phyloP scores from a whole-genome alignment of 371 early-diverging fungal genomes.

The Saksenaea oblongispora region DNA sequence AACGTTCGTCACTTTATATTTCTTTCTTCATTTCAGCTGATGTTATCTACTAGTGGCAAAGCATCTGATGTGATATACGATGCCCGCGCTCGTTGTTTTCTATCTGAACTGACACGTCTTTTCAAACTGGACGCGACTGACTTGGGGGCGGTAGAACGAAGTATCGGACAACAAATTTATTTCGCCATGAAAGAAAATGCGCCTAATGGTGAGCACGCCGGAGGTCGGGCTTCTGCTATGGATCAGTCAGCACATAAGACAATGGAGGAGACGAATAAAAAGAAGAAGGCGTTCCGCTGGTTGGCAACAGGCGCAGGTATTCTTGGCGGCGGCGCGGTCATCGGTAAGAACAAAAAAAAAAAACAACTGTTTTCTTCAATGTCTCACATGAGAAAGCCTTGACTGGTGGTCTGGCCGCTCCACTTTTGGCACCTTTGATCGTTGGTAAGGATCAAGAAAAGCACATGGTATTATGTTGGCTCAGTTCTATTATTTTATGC shows the following conservation, averaged over 20 bases:
- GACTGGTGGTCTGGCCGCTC: conserved; percentile 72
- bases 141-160: conserved; percentile 38
- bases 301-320: conserved; percentile 62
- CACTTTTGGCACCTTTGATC: conserved; percentile 59
- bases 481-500: conserved; percentile 4
- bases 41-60: not conserved
- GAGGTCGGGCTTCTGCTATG: conserved; percentile 21
- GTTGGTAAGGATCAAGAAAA: conserved; percentile 22
- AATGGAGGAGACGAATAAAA: conserved; percentile 50
- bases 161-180: conserved; percentile 49
- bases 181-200: conserved; percentile 35
- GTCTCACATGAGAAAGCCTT: conserved; percentile 30
- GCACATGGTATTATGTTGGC: not conserved
- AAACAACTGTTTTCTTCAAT: not conserved
- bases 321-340: conserved; percentile 64
- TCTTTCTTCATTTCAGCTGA: not conserved
- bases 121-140: conserved; percentile 24
- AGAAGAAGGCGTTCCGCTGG: conserved; percentile 56
- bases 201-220: conserved; percentile 8
- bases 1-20: not conserved
- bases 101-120: conserved; percentile 26
- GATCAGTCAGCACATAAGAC: conserved; percentile 42
- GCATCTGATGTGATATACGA: conserved; percentile 33
- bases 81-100: conserved; percentile 38
- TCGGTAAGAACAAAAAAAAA: conserved; percentile 36